These are phyloP conservation scores for Starmerella cellae DNA, from an alignment of 805 yeast species.

Conservation along the genomic window DNA sequence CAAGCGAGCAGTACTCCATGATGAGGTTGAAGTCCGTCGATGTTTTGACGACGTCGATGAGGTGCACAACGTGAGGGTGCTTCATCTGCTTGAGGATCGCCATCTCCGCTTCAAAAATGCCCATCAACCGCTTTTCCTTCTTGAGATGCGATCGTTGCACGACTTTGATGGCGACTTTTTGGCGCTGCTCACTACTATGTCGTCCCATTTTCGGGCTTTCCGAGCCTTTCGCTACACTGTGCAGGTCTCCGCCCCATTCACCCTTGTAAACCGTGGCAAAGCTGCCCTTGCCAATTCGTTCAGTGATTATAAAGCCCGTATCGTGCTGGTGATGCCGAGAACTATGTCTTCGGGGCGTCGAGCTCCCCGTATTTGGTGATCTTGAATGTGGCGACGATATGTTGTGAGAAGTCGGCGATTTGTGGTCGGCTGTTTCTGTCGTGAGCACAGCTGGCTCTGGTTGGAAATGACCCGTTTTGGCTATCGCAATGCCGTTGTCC, in stretches of 20 bases:
- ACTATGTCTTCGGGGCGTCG: neutral
- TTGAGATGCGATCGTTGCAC: conserved; percentile 63
- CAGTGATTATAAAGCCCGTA: conserved; percentile 31
- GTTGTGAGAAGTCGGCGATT: too few species aligned
- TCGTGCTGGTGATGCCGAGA: conserved; percentile 1
- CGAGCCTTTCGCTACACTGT: neutral
- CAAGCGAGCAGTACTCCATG: conserved; percentile 94
- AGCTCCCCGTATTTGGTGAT: too few species aligned
- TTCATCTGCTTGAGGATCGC: conserved; percentile 73
- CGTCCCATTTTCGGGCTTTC: neutral
- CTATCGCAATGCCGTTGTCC: too few species aligned
- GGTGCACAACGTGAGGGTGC: conserved; percentile 85
- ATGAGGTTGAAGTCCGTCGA: conserved; percentile 65
- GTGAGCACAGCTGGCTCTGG: too few species aligned
- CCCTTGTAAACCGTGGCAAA: conserved; percentile 95
- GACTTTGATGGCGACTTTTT: conserved; percentile 74
- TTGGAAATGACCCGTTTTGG: too few species aligned
- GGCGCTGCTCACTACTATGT: neutral
- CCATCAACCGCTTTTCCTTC: conserved; percentile 65
- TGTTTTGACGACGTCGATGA: conserved; percentile 73
- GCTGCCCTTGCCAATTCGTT: conserved; percentile 88
- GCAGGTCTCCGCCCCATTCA: conserved; percentile 23
- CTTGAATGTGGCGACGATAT: too few species aligned
- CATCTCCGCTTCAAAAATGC: conserved; percentile 85
- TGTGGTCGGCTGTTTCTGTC: too few species aligned